Evolutionary conservation across 148 eudicot genomes (phyloP), one percentile per base, ranked within the genome.

Genomic region (Diospyros lotus): DNA sequence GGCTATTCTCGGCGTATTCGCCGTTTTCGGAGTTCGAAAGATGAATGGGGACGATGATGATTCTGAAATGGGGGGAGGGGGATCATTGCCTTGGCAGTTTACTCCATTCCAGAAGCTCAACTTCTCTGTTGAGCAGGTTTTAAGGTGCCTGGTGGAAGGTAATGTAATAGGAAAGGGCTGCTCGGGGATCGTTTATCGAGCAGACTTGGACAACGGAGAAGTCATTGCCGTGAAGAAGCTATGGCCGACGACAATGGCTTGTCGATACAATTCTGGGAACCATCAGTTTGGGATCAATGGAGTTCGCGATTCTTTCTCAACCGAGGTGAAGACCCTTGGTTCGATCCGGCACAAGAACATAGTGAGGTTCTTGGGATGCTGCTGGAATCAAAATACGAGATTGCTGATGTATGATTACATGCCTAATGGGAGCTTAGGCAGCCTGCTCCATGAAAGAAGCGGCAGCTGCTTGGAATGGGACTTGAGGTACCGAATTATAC

Each of bases 401-500:
- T 73, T 90, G 78, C 87, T 93, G 7, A 88, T 93, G 95, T 93
- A 93, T 46, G 97, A 92, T 53, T 90, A 88, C 69, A 90, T 93
- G 95, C 87, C 97, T n/a, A 90, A 93, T 77, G 98, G 98, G 69
- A 93, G 98, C 86, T 83, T 93, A 75, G 98, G 92, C 0, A 84
- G 86, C 74, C 60, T 91, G 1, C 81, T 93, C 9, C 98, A 91
- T 78, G 92, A 85, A 63, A 86, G 75, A 40, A 79, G 70, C 42
- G 88, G 88, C n/a, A 80, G 84, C 73, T 77, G 80, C 73, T 85
- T 89, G 83, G 96, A 93, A 7, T 93, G 96, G 96, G 91, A 89
- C 41, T 62, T 84, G 64, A 81, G 96, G 88, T 93, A 89, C 58
- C 73, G 77, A 70, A 88, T 93, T 56, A 66, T 88, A 46, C 77